Percentiles rank a stretch among this genome's conserved stretches.
These are phyloP conservation scores for Calycina herbarum DNA, from an alignment of 2,329 filamentous ascomycete species.

Conservation along the genomic window DNA sequence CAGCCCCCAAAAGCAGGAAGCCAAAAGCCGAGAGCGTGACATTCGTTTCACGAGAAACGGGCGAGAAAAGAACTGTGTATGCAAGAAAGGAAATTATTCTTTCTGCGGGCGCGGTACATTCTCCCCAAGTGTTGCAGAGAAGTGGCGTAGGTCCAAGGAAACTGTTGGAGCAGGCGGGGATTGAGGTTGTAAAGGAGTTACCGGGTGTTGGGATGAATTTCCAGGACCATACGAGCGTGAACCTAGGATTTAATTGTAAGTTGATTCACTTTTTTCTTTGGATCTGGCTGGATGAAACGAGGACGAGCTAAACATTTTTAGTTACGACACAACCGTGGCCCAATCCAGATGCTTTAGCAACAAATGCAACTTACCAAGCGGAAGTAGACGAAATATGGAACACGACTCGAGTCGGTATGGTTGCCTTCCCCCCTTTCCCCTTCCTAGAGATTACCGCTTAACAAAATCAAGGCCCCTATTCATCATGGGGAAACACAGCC, in stretches of 20 bases:
- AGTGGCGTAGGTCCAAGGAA: conserved; percentile 43
- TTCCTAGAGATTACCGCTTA: neutral
- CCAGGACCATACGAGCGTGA: conserved; percentile 45
- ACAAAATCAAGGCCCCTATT: neutral
- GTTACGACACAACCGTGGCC: neutral
- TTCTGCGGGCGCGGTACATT: conserved; percentile 46
- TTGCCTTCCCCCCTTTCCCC: neutral
- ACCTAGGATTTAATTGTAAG: conserved; percentile 5
- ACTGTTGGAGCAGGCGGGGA: conserved; percentile 43
- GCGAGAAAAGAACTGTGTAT: neutral
- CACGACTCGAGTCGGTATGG: neutral
- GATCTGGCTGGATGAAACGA: no score
- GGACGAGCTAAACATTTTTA: neutral
- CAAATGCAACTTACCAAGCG: conserved; percentile 1
- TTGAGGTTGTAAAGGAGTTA: conserved; percentile 52
- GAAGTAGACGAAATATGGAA: conserved; percentile 1
- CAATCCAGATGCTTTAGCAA: neutral
- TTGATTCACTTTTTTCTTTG: no score
- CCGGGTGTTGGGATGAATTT: conserved; percentile 63
- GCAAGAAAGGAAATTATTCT: conserved; percentile 45
- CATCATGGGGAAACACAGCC: neutral
- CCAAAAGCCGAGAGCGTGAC: neutral
- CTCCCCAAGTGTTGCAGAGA: conserved; percentile 46
- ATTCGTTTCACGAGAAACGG: neutral
- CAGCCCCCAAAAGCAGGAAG: neutral